Base-by-base conservation (phyloP, 495 filamentous ascomycete genomes). In the Hypoxylon fragiforme region DNA sequence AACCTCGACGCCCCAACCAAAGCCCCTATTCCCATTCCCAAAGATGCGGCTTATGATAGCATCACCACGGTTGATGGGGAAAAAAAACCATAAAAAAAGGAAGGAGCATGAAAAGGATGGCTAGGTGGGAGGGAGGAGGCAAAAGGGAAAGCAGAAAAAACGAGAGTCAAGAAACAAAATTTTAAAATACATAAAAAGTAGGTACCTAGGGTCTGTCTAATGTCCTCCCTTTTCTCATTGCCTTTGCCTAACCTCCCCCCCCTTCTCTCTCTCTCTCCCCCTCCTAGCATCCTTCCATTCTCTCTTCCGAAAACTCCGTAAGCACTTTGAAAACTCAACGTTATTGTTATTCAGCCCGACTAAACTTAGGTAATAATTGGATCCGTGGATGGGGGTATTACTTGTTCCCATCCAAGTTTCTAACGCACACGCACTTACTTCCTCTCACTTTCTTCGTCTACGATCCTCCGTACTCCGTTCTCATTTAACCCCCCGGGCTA, bases 101-200 rank as follows among this genome's bases (percentile, higher is more conserved):
- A n/a, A n/a, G n/a, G 48, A 26, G 49, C 56, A 53, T 53, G 44
- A 50, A 41, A 40, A 15, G 19, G 35, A 51, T 32, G 41, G 34
- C 30, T 8, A 39, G 24, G 19, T 35, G 19, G 42, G 15, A 38
- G 18, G 30, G 26, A 28, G 40, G 4, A 34, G 9, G 31, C 3
- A 34, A 14, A 41, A 14, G 43, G 8, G 41, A 39, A 15, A 21
- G 38, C 32, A 24, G 22, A 49, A 43, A 24, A 56, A 53, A 42
- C 40, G 38, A 65, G 45, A 51, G 45, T 45, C 40, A 24, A 26
- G 60, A 45, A 41, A 34, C 24, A 42, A 44, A 22, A 52, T 50
- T 44, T 38, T 57, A 55, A 63, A 47, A 56, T 59, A 68, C 44
- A 64, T 58, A 57, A 55, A 46, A n/a, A n/a, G n/a, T n/a, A n/a